Evolutionary conservation across 345 rosid species (phyloP).

Genomic region (Mangifera indica): DNA sequence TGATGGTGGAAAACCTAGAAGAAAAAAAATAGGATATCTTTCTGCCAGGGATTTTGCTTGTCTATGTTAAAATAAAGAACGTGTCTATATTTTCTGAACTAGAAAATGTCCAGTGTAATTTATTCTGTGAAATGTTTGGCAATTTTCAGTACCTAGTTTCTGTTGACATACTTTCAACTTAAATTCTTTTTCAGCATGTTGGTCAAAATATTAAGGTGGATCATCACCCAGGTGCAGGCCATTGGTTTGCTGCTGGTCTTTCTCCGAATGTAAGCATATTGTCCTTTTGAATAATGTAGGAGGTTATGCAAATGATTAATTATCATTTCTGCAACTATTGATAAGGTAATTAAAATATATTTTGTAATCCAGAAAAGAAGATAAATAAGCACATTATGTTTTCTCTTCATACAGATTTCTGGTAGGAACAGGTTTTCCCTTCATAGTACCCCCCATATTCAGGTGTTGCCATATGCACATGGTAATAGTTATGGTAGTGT

Average conservation of each 20-base stretch:
- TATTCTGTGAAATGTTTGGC: neutral
- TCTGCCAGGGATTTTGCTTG: no score
- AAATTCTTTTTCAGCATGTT: slow-evolving; percentile 53
- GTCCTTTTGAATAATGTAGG: slow-evolving; percentile 8
- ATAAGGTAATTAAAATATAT: slow-evolving; percentile 17
- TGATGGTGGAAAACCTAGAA: neutral
- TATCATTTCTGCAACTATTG: neutral
- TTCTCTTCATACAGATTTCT: slow-evolving; percentile 51
- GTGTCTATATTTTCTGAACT: neutral
- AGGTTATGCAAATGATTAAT: slow-evolving; percentile 14
- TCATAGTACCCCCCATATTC: slow-evolving; percentile 88
- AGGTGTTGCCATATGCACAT: slow-evolving; percentile 61
- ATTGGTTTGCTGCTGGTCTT: slow-evolving; percentile 99
- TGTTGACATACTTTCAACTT: slow-evolving; percentile 4
- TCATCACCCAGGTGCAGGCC: slow-evolving; percentile 99
- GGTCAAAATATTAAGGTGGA: slow-evolving; percentile 87
- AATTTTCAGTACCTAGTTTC: neutral
- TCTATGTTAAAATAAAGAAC: neutral
- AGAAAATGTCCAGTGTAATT: neutral
- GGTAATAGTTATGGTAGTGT: slow-evolving; percentile 89
- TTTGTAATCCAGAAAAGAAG: neutral
- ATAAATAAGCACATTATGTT: neutral
- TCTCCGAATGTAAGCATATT: slow-evolving; percentile 82
- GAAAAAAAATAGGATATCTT: neutral
- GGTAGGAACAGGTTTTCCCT: slow-evolving; percentile 60